Evolutionary conservation across 208 protist genomes (phyloP).

Genomic region (Acanthamoeba castellanii): DNA sequence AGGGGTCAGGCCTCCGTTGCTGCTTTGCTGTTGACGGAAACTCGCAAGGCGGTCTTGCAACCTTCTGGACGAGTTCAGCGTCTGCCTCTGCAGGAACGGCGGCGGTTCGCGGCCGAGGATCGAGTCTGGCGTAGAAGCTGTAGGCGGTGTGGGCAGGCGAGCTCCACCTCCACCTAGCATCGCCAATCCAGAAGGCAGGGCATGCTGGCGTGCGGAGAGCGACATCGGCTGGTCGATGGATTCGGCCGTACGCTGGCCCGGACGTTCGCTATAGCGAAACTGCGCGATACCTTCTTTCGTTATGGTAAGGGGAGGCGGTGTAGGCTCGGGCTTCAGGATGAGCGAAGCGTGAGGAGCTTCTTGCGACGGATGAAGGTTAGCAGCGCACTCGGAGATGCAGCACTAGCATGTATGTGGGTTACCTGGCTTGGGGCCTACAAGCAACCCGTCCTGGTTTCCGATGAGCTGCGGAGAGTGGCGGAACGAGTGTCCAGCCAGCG

Average conservation of each 20-base stretch:
- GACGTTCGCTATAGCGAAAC: constrained; percentile 14
- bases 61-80: not conserved
- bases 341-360: not conserved
- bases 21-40: not conserved
- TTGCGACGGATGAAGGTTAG: not conserved
- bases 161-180: not conserved
- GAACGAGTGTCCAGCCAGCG: not conserved
- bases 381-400: not conserved
- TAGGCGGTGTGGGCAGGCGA: not conserved
- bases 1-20: not conserved
- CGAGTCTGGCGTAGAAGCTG: not conserved
- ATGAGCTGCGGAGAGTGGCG: not conserved
- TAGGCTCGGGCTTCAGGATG: not conserved
- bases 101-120: not conserved
- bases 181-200: not conserved
- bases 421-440: not conserved
- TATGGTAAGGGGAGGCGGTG: not conserved
- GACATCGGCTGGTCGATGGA: not conserved
- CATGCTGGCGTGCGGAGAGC: not conserved
- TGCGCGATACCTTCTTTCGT: not conserved
- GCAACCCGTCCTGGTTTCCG: not conserved
- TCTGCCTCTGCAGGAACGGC: not conserved
- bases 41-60: not conserved
- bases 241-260: not conserved
- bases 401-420: not conserved